Evolutionary conservation across 805 yeast genomes (phyloP).

Genomic region (Kodamaea hsintzibuensis): DNA sequence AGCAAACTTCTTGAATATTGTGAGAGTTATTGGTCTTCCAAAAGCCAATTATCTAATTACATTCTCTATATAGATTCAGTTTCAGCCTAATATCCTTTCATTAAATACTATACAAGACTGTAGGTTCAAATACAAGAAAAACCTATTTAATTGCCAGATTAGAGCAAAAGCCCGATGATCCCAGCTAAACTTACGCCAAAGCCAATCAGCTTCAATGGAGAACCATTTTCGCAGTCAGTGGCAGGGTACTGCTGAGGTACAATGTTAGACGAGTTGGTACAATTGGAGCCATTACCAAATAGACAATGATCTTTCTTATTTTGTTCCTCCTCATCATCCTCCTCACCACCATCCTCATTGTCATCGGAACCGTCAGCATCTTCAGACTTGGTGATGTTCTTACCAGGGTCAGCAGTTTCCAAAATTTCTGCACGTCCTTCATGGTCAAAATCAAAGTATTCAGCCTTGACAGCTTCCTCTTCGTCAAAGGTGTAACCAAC

Average conservation of each 20-base stretch:
- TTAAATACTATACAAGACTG: neutral
- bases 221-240: conserved; percentile 14
- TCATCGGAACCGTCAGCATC: neutral
- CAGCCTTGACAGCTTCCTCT: conserved; percentile 11
- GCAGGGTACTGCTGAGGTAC: conserved; percentile 10
- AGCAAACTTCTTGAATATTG: conserved; percentile 2
- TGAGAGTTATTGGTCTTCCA: conserved; percentile 6
- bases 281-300: conserved; percentile 3
- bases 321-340: conserved; percentile 1
- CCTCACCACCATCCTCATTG: neutral
- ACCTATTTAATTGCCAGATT: neutral
- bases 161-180: conserved; percentile 12
- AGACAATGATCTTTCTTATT: neutral
- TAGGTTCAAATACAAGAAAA: neutral
- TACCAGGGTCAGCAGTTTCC: neutral
- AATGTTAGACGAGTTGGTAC: conserved; percentile 10
- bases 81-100: neutral
- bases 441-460: conserved; percentile 7
- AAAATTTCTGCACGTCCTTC: conserved; percentile 1
- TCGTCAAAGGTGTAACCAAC: conserved; percentile 12
- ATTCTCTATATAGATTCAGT: neutral
- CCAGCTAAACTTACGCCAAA: conserved; percentile 13
- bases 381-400: neutral
- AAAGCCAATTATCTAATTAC: neutral
- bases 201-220: conserved; percentile 10